These are phyloP conservation scores for Setomelanomma holmii DNA, from an alignment of 2,329 filamentous ascomycete genomes.

Conservation along the genomic window DNA sequence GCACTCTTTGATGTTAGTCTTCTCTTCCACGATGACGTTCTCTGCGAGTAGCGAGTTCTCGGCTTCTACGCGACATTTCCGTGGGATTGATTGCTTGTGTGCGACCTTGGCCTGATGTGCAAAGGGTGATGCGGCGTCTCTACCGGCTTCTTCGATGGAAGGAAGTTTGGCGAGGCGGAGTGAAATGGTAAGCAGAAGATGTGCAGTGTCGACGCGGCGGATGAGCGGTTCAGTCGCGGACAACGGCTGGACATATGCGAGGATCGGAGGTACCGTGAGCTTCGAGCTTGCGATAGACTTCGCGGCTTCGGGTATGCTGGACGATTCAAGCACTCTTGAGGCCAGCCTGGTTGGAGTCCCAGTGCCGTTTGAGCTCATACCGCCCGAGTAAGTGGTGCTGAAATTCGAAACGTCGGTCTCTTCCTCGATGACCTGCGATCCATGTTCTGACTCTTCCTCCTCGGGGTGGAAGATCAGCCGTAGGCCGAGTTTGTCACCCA, in stretches of 20 bases:
- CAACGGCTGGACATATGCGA: slow-evolving; percentile 81
- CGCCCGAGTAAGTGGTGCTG: slow-evolving; percentile 58
- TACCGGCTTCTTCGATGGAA: slow-evolving; percentile 69
- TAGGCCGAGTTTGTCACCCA: slow-evolving; percentile 79
- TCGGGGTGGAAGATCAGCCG: slow-evolving; percentile 67
- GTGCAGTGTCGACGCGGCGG: slow-evolving; percentile 85
- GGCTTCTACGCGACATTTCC: slow-evolving; percentile 80
- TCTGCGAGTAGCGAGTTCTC: slow-evolving; percentile 84
- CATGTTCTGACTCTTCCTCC: slow-evolving; percentile 47
- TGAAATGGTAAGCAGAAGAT: slow-evolving; percentile 80
- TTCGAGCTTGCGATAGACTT: slow-evolving; percentile 40
- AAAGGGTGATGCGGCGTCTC: slow-evolving; percentile 67
- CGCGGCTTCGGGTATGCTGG: slow-evolving; percentile 35
- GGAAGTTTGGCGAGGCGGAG: slow-evolving; percentile 85
- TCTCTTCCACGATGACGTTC: slow-evolving; percentile 88
- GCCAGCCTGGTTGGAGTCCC: slow-evolving; percentile 33
- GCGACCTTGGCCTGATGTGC: slow-evolving; percentile 82
- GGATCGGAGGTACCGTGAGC: slow-evolving; percentile 71
- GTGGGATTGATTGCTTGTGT: slow-evolving; percentile 81
- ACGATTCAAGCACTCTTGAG: slow-evolving; percentile 44
- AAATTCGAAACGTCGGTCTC: slow-evolving; percentile 62
- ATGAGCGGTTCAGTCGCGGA: slow-evolving; percentile 69
- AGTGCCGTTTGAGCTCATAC: slow-evolving; percentile 11
- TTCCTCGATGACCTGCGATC: slow-evolving; percentile 54
- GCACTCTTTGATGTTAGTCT: slow-evolving; percentile 88